Percentiles rank a stretch among this genome's conserved stretches.
Conservation (phyloP, 176 grass and related monocot species). For the Stipa capillata region DNA sequence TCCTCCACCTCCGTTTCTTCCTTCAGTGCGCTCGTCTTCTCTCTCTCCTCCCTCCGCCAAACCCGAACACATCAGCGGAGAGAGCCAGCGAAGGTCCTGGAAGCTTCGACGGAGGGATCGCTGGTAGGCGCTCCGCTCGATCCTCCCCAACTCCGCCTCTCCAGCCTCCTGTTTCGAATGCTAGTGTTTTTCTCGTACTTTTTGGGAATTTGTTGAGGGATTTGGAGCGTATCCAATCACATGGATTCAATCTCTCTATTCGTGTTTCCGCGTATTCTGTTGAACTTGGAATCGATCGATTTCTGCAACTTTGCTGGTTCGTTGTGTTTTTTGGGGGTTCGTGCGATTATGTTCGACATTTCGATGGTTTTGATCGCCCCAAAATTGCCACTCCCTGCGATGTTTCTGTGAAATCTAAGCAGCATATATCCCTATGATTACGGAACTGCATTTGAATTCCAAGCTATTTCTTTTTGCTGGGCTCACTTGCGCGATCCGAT, state of each 20-base stretch:
- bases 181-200: background rate
- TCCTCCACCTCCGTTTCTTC: background rate
- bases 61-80: background rate
- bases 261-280: background rate
- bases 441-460: background rate
- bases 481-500: background rate
- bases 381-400: background rate
- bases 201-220: background rate
- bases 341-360: background rate
- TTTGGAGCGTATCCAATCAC: background rate
- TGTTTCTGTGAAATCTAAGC: background rate
- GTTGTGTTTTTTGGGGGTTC: background rate
- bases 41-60: background rate
- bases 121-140: conserved; percentile 6
- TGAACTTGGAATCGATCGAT: background rate
- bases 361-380: background rate
- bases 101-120: background rate
- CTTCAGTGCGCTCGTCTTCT: background rate
- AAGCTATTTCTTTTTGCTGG: background rate
- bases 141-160: background rate
- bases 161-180: background rate
- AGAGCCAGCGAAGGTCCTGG: background rate
- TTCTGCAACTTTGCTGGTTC: background rate
- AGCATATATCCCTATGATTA: background rate
- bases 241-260: background rate